Evolutionary conservation across 148 eudicot species (phyloP).

Genomic region (Polygonum aviculare): DNA sequence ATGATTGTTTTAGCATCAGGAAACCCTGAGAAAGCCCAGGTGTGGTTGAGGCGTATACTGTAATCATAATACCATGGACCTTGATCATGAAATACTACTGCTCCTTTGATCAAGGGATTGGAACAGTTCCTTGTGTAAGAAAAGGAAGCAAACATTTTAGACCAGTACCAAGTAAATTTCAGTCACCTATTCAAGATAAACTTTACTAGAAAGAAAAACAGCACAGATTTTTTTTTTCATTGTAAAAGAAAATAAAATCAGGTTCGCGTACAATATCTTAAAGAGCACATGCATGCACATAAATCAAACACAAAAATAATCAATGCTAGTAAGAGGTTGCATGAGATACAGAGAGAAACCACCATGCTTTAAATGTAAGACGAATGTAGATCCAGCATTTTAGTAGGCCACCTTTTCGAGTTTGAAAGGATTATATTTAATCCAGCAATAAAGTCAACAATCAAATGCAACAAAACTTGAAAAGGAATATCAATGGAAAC

Average conservation of each 20-base stretch:
- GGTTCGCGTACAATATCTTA: not conserved
- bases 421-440: not conserved
- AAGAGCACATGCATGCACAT: not conserved
- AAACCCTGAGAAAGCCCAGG: conserved; percentile 98
- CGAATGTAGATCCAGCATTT: not conserved
- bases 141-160: conserved; percentile 9
- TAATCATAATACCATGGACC: conserved; percentile 88
- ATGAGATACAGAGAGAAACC: not conserved
- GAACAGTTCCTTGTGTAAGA: conserved; percentile 54
- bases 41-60: conserved; percentile 95
- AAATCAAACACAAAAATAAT: not conserved
- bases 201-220: not conserved
- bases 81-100: conserved; percentile 83
- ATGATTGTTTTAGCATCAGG: conserved; percentile 85
- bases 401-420: not conserved
- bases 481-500: not conserved
- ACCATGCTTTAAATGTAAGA: not conserved
- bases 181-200: not conserved
- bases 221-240: not conserved
- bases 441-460: not conserved
- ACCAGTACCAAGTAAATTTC: not conserved
- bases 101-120: conserved; percentile 84
- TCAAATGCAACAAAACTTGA: not conserved
- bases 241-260: not conserved
- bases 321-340: not conserved